A percentile compares a stretch with the other conserved stretches of the same genome.
Conservation (phyloP, 1,139 yeast genomes). For the Fermentozyma sake region DNA sequence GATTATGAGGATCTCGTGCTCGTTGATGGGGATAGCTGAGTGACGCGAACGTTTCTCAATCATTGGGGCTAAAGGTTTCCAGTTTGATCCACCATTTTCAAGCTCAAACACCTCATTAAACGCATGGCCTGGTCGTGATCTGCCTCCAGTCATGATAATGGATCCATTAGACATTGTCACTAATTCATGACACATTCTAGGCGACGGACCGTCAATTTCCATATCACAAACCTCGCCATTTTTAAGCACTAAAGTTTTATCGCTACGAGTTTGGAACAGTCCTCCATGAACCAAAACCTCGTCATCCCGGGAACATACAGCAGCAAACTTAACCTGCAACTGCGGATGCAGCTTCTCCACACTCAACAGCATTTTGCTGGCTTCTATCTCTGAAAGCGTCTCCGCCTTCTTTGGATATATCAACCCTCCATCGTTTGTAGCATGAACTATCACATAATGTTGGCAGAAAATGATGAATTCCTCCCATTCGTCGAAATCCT, state of each 20-base stretch:
- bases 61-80: slow-evolving; percentile 35
- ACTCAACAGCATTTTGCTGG: neutral
- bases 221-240: slow-evolving; percentile 2
- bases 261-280: slow-evolving; percentile 40
- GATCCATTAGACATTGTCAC: slow-evolving; percentile 25
- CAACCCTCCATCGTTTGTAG: slow-evolving; percentile 36
- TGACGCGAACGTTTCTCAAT: slow-evolving; percentile 55
- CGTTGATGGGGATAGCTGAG: slow-evolving; percentile 30
- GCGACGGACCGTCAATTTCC: slow-evolving; percentile 17
- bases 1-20: slow-evolving; percentile 39
- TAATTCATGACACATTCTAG: slow-evolving; percentile 61
- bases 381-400: slow-evolving; percentile 3
- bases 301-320: slow-evolving; percentile 23
- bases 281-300: slow-evolving; percentile 52
- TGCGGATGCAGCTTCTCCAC: neutral
- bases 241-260: slow-evolving; percentile 14
- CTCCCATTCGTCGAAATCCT: slow-evolving; percentile 81
- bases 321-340: slow-evolving; percentile 46
- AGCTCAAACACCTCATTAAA: slow-evolving; percentile 29
- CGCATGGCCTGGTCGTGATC: slow-evolving; percentile 53
- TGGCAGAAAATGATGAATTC: slow-evolving; percentile 76
- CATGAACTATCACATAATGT: slow-evolving; percentile 69
- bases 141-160: slow-evolving; percentile 58
- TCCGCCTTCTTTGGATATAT: slow-evolving; percentile 2
- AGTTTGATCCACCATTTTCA: slow-evolving; percentile 36